phyloP scores from a whole-genome alignment of 2,329 filamentous ascomycete species.

The Alternaria ethzedia region DNA sequence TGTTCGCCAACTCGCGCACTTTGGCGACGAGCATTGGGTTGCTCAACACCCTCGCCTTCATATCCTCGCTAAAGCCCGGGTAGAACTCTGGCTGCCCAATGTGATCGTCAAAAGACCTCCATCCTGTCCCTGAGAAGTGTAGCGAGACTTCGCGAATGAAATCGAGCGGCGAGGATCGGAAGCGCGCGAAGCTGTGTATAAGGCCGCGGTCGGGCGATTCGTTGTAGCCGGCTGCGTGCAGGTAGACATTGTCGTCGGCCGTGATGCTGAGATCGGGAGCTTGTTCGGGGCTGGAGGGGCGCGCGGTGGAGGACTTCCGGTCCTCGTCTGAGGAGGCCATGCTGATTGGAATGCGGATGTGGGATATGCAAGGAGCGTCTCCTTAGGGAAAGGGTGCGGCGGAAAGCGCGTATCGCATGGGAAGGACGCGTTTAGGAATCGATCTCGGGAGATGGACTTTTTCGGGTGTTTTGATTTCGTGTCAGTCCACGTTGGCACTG shows the following conservation, averaged over 20 bases:
- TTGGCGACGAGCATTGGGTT: slow-evolving; percentile 76
- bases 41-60: slow-evolving; percentile 78
- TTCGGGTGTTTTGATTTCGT: neutral
- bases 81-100: slow-evolving; percentile 96
- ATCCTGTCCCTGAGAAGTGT: slow-evolving; percentile 90
- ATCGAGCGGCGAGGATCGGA: slow-evolving; percentile 73
- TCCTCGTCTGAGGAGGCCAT: slow-evolving; percentile 27
- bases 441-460: neutral
- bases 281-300: slow-evolving; percentile 28
- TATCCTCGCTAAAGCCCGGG: slow-evolving; percentile 86
- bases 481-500: neutral
- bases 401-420: slow-evolving; percentile 1
- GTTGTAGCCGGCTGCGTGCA: slow-evolving; percentile 54
- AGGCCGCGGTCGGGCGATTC: slow-evolving; percentile 67
- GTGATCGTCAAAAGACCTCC: slow-evolving; percentile 90
- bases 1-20: slow-evolving; percentile 77
- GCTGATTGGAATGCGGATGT: neutral
- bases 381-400: neutral
- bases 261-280: slow-evolving; percentile 56
- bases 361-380: neutral
- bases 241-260: slow-evolving; percentile 52
- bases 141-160: slow-evolving; percentile 94
- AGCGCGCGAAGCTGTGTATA: slow-evolving; percentile 84
- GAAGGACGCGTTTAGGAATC: neutral
- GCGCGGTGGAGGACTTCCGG: slow-evolving; percentile 12